Base-by-base conservation (phyloP, 2,329 filamentous ascomycete species). In the Calonectria leucothoes region DNA sequence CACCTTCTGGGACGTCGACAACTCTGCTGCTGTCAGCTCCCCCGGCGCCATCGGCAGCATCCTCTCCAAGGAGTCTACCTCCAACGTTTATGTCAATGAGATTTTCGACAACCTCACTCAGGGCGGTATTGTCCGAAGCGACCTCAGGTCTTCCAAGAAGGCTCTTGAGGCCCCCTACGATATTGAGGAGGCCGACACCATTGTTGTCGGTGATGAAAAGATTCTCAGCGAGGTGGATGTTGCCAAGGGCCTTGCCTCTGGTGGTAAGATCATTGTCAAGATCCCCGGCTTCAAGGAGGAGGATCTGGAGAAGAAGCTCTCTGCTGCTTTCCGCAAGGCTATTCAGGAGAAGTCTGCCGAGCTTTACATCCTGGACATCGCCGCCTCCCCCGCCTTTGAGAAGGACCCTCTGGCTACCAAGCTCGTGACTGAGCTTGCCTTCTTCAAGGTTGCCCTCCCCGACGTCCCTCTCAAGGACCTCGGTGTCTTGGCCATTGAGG, bases 1-100 rank as follows among this genome's bases (percentile, higher is more conserved):
- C 87, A 93, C 93, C 15, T 98, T 99, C 90, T 98, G 96, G 95
- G 94, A 98, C 78, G 83, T 94, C 49, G 96, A 98, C 81, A 90
- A 92, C 83, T 95, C 95, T 33, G 85, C 88, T 1, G 90, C 93
- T 66, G 88, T 89, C 66, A 88, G 88, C 72, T 92, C 95, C 1
- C 93, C 95, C 14, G 85, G 90, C 27, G 90, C 87, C 45, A 82
- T 93, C 33, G 89, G 89, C 75, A 87, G 85, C 71, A 82, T 92
- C 15, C 91, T 88, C 88, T 96, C 93, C 89, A 92, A 93, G 88
- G 95, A 90, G 84, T 94, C 86, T 84, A 94, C 87, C 84, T 89
- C 81, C 80, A 91, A 92, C 76, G 86, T 93, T 76, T 89, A 90
- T 70, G 81, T 92, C 45, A 92, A 87, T 90, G 93, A 87, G 85